Base-by-base conservation (phyloP, 2,329 filamentous ascomycete species). In the Ophiocordyceps polyrhachis-furcata region DNA sequence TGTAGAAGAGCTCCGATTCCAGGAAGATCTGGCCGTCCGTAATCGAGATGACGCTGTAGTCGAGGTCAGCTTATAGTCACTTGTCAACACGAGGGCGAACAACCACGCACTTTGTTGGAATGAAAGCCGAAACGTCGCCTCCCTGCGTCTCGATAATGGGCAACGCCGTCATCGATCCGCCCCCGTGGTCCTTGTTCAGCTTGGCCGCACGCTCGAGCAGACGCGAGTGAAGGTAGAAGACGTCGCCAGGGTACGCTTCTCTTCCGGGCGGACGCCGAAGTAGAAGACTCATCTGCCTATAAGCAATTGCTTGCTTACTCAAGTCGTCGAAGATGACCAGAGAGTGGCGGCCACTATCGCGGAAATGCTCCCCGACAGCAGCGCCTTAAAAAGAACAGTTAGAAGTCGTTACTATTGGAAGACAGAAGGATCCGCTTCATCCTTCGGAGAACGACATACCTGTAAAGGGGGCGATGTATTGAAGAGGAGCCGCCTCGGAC, bases 1-100 rank as follows among this genome's bases (percentile, higher is more conserved):
- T 98, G 86, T 95, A 96, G 83, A 96, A 98, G 54, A 96, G 78
- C 71, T 98, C 91, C 56, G 89, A 71, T 73, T 98, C 91, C 75
- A 98, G 78, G 85, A 98, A 98, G 70, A 98, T 96, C 75, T 98
- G 91, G 53, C 91, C 91, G 62, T 96, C 91, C 59, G 91, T 98
- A 65, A 98, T 98, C 67, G 89, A 96, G 79, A 98, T 98, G 73
- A 96, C 91, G 77, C 96, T 98, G 73, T 28, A 28, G 25, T 28
- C 25, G 2, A 28, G 25, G 25, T 28, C 25, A 28, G 25, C 25
- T 28, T 5, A 28, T 6, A 11, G 6, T 11, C 8, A 28, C 9
- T 11, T 7, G 25, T 6, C 25, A 7, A 28, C 7, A 11, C 25
- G 7, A 28, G 25, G 8, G 25, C 25, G 9, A 11, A 11, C 7